phyloP scores from a whole-genome alignment of 768 basidiomycete species.

The Tylopilus intermedius region DNA sequence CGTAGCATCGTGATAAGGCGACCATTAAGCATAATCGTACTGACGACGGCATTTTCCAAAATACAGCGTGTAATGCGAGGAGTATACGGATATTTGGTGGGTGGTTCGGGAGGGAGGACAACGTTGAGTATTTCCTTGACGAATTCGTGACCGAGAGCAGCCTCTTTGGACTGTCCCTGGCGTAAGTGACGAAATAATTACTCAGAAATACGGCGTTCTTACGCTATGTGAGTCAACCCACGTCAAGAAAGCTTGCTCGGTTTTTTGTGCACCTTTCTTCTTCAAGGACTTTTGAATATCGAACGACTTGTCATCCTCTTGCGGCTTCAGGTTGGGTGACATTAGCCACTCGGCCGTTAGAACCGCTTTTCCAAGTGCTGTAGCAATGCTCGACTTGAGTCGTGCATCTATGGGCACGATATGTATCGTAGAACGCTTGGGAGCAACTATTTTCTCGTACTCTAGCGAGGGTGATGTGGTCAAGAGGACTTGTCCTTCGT shows the following conservation, averaged over 20 bases:
- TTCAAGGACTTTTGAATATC: conserved; percentile 39
- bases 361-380: conserved; percentile 52
- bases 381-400: conserved; percentile 54
- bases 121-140: conserved; percentile 55
- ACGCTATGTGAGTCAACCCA: conserved; percentile 46
- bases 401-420: conserved; percentile 56
- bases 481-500: conserved; percentile 48
- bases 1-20: conserved; percentile 53
- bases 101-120: conserved; percentile 41
- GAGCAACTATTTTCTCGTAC: background rate
- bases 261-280: conserved; percentile 43
- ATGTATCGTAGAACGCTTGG: conserved; percentile 48
- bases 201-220: background rate
- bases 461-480: conserved; percentile 38
- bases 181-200: background rate
- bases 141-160: conserved; percentile 42
- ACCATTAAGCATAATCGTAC: conserved; percentile 56
- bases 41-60: conserved; percentile 52
- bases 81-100: conserved; percentile 42
- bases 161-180: conserved; percentile 13
- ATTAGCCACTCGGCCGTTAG: conserved; percentile 45
- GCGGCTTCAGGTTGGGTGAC: background rate
- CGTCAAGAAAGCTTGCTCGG: conserved; percentile 55
- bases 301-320: conserved; percentile 20
- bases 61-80: conserved; percentile 54